A percentile compares a stretch with the other conserved stretches of the same genome.
These are phyloP conservation scores for Mariannaea elegans DNA, from an alignment of 2,329 filamentous ascomycete genomes.

Conservation along the genomic window DNA sequence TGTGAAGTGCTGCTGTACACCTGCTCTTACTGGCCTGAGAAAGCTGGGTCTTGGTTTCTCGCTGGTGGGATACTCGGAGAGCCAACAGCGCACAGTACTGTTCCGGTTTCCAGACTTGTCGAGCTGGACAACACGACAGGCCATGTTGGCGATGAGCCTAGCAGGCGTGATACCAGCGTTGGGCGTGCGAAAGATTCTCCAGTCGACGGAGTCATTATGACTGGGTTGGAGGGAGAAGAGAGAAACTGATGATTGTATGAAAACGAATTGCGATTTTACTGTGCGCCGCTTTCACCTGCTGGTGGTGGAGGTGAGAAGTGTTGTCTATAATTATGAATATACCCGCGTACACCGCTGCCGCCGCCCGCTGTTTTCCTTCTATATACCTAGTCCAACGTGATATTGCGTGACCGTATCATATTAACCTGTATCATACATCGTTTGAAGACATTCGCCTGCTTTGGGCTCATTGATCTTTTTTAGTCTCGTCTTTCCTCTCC, in stretches of 20 bases:
- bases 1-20: conserved; percentile 32
- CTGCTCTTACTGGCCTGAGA: conserved; percentile 28
- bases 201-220: conserved; percentile 36
- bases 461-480: conserved; percentile 35
- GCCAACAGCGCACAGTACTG: conserved; percentile 23
- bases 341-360: conserved; percentile 29
- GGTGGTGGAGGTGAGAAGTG: conserved; percentile 36
- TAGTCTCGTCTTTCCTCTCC: conserved; percentile 22
- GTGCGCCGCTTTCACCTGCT: conserved; percentile 18
- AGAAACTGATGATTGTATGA: conserved; percentile 24
- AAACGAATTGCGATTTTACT: conserved; percentile 33
- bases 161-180: conserved; percentile 40
- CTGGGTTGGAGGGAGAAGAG: conserved; percentile 12
- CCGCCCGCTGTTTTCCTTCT: conserved; percentile 28
- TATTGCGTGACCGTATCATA: conserved; percentile 24
- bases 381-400: conserved; percentile 25
- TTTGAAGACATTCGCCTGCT: conserved; percentile 15
- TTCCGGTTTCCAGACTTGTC: conserved; percentile 38
- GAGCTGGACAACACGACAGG: conserved; percentile 40
- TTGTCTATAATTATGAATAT: conserved; percentile 36
- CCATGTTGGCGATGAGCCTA: conserved; percentile 44
- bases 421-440: conserved; percentile 38
- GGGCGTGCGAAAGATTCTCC: conserved; percentile 32
- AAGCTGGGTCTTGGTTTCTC: conserved; percentile 34
- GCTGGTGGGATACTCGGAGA: conserved; percentile 25